Conservation (phyloP, 164 flowering plant genomes). For the Umbilicus rupestris region DNA sequence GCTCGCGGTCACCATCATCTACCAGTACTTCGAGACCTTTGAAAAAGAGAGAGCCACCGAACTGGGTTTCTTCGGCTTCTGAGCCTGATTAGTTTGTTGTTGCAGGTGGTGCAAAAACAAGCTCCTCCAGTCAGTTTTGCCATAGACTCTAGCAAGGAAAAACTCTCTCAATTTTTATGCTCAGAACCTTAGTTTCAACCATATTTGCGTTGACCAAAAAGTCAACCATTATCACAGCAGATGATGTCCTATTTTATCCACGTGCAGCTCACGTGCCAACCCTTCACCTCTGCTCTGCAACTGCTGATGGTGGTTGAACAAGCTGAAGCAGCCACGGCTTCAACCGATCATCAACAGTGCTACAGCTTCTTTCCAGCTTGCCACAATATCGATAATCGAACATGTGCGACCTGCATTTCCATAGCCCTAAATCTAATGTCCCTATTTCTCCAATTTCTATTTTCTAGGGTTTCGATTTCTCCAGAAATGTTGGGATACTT, state of each 20-base stretch:
- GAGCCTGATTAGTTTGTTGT: not conserved
- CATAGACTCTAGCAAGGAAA: no score
- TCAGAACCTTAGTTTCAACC: no score
- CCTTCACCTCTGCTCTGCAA: not conserved
- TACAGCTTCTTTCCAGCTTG: not conserved
- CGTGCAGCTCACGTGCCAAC: no score
- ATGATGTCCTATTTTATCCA: no score
- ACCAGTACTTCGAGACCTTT: conserved; percentile 64
- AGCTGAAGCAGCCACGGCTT: no score
- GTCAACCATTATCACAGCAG: no score
- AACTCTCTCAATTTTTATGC: no score
- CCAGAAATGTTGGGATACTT: not conserved
- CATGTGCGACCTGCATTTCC: not conserved
- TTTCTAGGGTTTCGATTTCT: not conserved
- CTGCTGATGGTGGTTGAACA: no score
- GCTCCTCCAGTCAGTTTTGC: no score
- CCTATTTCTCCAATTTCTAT: not conserved
- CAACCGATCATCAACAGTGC: no score
- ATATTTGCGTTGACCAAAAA: no score
- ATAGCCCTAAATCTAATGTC: not conserved
- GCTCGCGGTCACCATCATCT: conserved; percentile 62
- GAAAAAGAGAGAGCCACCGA: conserved; percentile 69
- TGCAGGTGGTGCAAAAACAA: no score
- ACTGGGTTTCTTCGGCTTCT: conserved; percentile 55
- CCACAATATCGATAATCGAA: not conserved